Conservation (phyloP, 495 filamentous ascomycete species). For the Penicillium argentinense region DNA sequence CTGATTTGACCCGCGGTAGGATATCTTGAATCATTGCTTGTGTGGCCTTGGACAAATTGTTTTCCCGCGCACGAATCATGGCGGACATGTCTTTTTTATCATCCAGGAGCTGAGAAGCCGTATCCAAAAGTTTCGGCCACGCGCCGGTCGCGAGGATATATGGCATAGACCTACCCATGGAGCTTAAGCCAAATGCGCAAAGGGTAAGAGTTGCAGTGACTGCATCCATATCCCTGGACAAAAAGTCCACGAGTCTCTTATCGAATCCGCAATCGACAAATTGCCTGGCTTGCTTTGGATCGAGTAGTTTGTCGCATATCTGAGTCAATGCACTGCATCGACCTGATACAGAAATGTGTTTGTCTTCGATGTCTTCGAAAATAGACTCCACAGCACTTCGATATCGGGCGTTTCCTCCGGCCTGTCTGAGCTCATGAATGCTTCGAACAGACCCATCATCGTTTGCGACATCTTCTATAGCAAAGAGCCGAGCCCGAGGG, state of each 20-base stretch:
- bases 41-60: slow-evolving; percentile 28
- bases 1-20: slow-evolving; percentile 20
- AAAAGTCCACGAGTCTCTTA: slow-evolving; percentile 55
- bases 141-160: slow-evolving; percentile 25
- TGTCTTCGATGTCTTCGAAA: slow-evolving; percentile 75
- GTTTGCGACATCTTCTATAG: slow-evolving; percentile 51
- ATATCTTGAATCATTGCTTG: slow-evolving; percentile 32
- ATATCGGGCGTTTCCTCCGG: slow-evolving; percentile 81
- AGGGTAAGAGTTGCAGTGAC: slow-evolving; percentile 32
- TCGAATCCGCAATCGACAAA: slow-evolving; percentile 77
- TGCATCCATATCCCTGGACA: slow-evolving; percentile 29
- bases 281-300: slow-evolving; percentile 63
- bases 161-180: slow-evolving; percentile 23
- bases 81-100: slow-evolving; percentile 27
- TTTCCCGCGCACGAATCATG: slow-evolving; percentile 14
- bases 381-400: slow-evolving; percentile 77
- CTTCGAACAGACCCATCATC: slow-evolving; percentile 66
- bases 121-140: slow-evolving; percentile 36
- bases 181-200: slow-evolving; percentile 34
- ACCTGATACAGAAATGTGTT: slow-evolving; percentile 45
- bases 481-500: slow-evolving; percentile 16
- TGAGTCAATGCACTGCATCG: slow-evolving; percentile 61
- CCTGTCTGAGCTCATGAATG: slow-evolving; percentile 86
- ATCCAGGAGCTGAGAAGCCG: slow-evolving; percentile 25
- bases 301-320: slow-evolving; percentile 68